Percentiles rank a stretch among this genome's conserved stretches.
Conservation (phyloP, 148 eudicot genomes). For the Chenopodium berlandieri region DNA sequence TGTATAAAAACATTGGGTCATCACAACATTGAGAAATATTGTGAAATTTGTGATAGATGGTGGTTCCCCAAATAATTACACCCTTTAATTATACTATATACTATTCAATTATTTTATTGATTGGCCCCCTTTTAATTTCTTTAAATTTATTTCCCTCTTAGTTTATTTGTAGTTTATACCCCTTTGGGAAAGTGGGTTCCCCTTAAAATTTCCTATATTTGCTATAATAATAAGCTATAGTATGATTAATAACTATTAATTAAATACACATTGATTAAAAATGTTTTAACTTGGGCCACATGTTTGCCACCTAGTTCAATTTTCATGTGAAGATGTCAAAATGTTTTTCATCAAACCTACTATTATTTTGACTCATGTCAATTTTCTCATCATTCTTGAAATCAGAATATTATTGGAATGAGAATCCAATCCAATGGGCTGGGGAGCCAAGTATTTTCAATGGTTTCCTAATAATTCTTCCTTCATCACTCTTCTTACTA, state of each 20-base stretch:
- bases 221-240: neutral
- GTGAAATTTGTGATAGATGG: neutral
- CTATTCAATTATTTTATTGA: conserved; percentile 15
- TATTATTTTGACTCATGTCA: conserved; percentile 18
- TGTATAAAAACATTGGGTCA: neutral
- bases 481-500: neutral
- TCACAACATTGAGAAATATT: conserved; percentile 2
- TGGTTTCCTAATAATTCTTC: neutral
- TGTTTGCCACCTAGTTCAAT: conserved; percentile 42
- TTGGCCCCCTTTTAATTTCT: neutral
- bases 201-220: neutral
- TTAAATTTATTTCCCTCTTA: neutral
- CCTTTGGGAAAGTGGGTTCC: conserved; percentile 42
- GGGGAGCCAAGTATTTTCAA: conserved; percentile 18
- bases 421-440: conserved; percentile 30
- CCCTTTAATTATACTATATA: neutral
- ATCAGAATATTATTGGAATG: conserved; percentile 18
- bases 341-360: neutral
- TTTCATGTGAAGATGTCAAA: conserved; percentile 35
- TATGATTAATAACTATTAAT: neutral
- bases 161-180: conserved; percentile 37
- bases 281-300: conserved; percentile 30
- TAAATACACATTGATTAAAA: neutral
- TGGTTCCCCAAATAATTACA: conserved; percentile 16
- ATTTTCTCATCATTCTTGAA: conserved; percentile 32